Evolutionary conservation across 345 rosid genomes (phyloP), one percentile per base, ranked within the genome.

Genomic region (Capsella bursapastoris): DNA sequence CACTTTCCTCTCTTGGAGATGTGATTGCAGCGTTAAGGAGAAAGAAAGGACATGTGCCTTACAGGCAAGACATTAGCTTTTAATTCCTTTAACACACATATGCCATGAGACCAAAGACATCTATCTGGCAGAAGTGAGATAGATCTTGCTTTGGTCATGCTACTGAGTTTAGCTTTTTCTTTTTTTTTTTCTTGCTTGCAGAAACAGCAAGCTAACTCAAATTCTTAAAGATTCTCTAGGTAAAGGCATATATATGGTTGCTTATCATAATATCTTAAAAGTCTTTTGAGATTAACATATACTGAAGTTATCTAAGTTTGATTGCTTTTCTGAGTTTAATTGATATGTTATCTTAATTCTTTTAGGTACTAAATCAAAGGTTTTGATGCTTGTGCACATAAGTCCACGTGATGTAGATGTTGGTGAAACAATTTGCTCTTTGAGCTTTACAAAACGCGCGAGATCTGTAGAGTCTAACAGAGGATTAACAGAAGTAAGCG

Each of bases 131-230:
- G 47, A 72, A 38, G 16, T 57, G 52, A 49, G 49, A 28, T 35
- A 57, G 27, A 57, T 48, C 66, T 56, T 0, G 11, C 63, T 68
- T 68, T 60, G 47, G 69, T 61, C 66, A 44, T 76, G 59, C 44
- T 62, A 9, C 10, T 67, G 53, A 57, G 45, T 74, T 73, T 57
- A 53, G 57, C 43, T 66, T 61, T 78, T 66, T 58, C 78, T 64
- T 22, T 73, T 61, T 53, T 27, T 69, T 70, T 56, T 71, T 38
- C 41, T 38, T 74, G 71, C 64, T 80, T 88, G 93, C 98, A 94
- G 97, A 84, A 94, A 94, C 74, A 88, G 96, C 89, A 94, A 94
- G 89, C 80, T 94, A 61, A 91, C 98, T 74, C 98, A 94, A 79
- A 90, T 94, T 75, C 97, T 91, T 78, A 88, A 85, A 85, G 98